phyloP scores from a whole-genome alignment of 1,284 basidiomycete species.

The Cerrena zonata region DNA sequence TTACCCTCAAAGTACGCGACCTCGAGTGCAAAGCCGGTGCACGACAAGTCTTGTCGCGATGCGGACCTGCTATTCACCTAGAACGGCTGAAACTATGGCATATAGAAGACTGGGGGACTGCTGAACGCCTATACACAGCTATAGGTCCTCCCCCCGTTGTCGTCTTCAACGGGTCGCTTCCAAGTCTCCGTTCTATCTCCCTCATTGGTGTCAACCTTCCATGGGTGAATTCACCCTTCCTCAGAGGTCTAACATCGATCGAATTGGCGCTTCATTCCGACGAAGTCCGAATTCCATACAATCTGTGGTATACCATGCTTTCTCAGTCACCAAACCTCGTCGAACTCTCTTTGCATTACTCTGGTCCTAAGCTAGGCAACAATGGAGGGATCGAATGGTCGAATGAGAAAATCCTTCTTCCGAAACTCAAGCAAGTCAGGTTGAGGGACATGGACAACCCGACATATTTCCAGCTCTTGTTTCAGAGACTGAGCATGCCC shows the following conservation, averaged over 20 bases:
- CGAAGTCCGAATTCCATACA: slow-evolving; percentile 49
- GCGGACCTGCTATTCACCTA: slow-evolving; percentile 45
- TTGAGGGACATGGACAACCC: slow-evolving; percentile 47
- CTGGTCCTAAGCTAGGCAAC: slow-evolving; percentile 42
- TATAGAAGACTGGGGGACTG: slow-evolving; percentile 50
- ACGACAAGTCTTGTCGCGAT: slow-evolving; percentile 41
- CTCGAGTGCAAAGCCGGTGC: slow-evolving; percentile 49
- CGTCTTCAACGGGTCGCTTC: slow-evolving; percentile 46
- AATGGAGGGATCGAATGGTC: slow-evolving; percentile 32
- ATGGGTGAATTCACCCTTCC: slow-evolving; percentile 49
- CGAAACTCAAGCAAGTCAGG: slow-evolving; percentile 38
- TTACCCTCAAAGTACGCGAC: slow-evolving; percentile 53
- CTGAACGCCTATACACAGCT: slow-evolving; percentile 44
- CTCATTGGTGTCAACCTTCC: slow-evolving; percentile 61
- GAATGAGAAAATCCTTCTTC: slow-evolving; percentile 30
- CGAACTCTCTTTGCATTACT: slow-evolving; percentile 49
- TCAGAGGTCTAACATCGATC: slow-evolving; percentile 41
- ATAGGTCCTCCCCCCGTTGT: slow-evolving; percentile 52
- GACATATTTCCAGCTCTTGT: slow-evolving; percentile 40
- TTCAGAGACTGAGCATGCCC: slow-evolving; percentile 41
- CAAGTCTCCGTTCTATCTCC: slow-evolving; percentile 45
- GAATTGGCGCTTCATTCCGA: slow-evolving; percentile 57
- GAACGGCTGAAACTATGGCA: slow-evolving; percentile 59
- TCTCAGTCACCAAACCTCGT: slow-evolving; percentile 40
- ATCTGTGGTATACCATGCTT: slow-evolving; percentile 48